phyloP scores from a whole-genome alignment of 1,284 basidiomycete species.

The Fistulinella staudtii region DNA sequence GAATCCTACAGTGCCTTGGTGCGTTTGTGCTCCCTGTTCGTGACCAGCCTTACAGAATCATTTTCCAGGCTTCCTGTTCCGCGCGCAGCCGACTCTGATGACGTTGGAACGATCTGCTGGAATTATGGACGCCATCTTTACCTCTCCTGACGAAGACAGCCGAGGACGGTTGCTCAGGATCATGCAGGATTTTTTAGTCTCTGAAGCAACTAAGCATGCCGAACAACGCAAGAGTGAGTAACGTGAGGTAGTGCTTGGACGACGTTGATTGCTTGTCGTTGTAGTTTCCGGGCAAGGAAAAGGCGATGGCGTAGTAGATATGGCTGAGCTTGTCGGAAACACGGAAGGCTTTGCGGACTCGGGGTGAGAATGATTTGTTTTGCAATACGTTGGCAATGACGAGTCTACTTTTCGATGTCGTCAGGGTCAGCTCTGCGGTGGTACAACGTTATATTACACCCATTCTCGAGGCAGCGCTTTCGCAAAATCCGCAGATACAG shows the following conservation, averaged over 20 bases:
- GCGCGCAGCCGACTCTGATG: constrained; percentile 89
- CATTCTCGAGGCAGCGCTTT: constrained; percentile 80
- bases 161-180: constrained; percentile 78
- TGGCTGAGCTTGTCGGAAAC: constrained; percentile 92
- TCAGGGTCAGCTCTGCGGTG: constrained; percentile 87
- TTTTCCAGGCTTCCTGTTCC: constrained; percentile 76
- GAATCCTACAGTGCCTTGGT: constrained; percentile 83
- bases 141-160: constrained; percentile 64
- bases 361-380: constrained; percentile 49
- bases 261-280: constrained; percentile 1
- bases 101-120: constrained; percentile 68
- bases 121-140: constrained; percentile 90
- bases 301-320: constrained; percentile 58
- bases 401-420: neutral
- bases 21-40: constrained; percentile 12
- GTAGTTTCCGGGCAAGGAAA: constrained; percentile 40
- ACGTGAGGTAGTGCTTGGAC: neutral
- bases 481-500: constrained; percentile 69
- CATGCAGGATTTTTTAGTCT: constrained; percentile 85
- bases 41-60: constrained; percentile 1
- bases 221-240: constrained; percentile 60
- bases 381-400: neutral
- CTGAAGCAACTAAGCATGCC: constrained; percentile 74
- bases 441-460: constrained; percentile 88
- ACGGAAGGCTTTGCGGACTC: constrained; percentile 94